phyloP scores from a whole-genome alignment of 2,329 filamentous ascomycete genomes.

The Eutypa lata region DNA sequence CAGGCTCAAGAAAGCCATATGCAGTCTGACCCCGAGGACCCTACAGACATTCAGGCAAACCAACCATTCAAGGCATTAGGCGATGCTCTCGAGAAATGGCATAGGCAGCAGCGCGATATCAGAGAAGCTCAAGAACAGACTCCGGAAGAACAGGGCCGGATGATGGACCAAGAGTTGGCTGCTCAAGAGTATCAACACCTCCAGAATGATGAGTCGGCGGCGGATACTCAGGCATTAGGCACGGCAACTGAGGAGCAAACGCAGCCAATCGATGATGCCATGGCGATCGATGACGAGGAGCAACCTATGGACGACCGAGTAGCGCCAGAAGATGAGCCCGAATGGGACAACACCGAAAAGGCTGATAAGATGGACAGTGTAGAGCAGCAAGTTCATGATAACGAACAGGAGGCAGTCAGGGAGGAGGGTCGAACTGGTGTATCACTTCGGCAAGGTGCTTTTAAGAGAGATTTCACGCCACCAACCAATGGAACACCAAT shows the following conservation, averaged over 20 bases:
- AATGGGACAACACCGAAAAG: conserved; percentile 45
- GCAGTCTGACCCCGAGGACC: conserved; percentile 40
- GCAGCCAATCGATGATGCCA: conserved; percentile 79
- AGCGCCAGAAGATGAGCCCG: conserved; percentile 50
- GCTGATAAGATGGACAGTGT: conserved; percentile 43
- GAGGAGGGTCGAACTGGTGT: conserved; percentile 60
- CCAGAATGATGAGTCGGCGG: conserved; percentile 73
- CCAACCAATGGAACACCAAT: conserved; percentile 26
- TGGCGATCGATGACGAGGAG: conserved; percentile 74
- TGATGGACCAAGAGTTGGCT: conserved; percentile 49
- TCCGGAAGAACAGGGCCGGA: conserved; percentile 47
- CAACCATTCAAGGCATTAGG: conserved; percentile 93
- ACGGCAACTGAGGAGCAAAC: conserved; percentile 85
- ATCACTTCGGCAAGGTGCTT: conserved; percentile 56
- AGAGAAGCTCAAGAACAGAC: conserved; percentile 56
- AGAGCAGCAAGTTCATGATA: conserved; percentile 36
- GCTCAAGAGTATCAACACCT: conserved; percentile 93
- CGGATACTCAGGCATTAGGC: conserved; percentile 90
- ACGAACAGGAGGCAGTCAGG: conserved; percentile 39
- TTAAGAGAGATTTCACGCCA: conserved; percentile 48
- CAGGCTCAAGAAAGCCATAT: conserved; percentile 41
- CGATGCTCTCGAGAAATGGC: conserved; percentile 89
- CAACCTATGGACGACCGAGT: conserved; percentile 45
- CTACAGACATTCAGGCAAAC: conserved; percentile 41
- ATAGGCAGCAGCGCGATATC: conserved; percentile 84